Evolutionary conservation across 2,329 filamentous ascomycete species (phyloP).

Genomic region (Helotiales sp.): DNA sequence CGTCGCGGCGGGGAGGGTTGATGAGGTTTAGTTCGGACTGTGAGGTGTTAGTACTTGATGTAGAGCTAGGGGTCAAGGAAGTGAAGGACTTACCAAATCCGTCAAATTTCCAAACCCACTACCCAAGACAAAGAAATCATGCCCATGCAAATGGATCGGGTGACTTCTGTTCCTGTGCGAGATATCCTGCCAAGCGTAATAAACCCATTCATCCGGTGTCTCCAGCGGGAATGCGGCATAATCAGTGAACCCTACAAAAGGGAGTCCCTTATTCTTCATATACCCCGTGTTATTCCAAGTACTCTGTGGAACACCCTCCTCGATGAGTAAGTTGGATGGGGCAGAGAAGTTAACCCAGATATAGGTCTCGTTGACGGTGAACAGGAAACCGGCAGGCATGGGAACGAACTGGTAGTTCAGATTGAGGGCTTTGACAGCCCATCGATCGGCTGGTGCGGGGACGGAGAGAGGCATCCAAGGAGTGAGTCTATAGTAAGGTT

Average conservation of each 20-base stretch:
- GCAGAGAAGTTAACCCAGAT: slow-evolving; percentile 44
- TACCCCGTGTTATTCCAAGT: slow-evolving; percentile 54
- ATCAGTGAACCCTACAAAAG: neutral
- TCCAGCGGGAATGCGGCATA: neutral
- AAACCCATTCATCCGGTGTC: slow-evolving; percentile 46
- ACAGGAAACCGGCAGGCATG: neutral
- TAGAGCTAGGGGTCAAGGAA: neutral
- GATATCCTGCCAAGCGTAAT: slow-evolving; percentile 34
- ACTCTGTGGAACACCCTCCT: slow-evolving; percentile 54
- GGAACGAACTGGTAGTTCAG: neutral
- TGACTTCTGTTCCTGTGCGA: slow-evolving; percentile 49
- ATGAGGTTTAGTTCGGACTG: slow-evolving; percentile 37
- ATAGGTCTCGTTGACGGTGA: neutral
- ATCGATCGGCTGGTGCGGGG: neutral
- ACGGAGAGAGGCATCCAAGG: neutral
- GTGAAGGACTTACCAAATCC: neutral
- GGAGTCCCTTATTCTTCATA: slow-evolving; percentile 44
- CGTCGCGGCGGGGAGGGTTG: slow-evolving; percentile 54
- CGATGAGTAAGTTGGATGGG: slow-evolving; percentile 56
- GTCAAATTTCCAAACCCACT: slow-evolving; percentile 40
- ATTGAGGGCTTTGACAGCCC: neutral
- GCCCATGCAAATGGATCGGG: slow-evolving; percentile 68
- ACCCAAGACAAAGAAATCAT: slow-evolving; percentile 67
- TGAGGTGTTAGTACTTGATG: neutral
- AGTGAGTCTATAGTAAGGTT: slow-evolving; percentile 32